Conservation (phyloP, 257 asterid species). For the Salvia splendens region DNA sequence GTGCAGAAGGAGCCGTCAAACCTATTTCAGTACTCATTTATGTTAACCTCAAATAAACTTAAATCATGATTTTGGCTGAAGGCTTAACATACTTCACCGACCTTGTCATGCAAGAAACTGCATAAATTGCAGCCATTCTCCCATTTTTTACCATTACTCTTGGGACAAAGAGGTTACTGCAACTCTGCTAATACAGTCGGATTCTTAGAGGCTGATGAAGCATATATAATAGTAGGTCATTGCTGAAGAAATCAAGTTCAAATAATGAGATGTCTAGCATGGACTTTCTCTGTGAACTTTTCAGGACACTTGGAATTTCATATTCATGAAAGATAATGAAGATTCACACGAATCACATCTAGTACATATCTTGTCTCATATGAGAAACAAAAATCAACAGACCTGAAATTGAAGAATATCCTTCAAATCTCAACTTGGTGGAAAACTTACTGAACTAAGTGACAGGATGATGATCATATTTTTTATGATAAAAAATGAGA, state of each 20-base stretch:
- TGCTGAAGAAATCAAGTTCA: not conserved
- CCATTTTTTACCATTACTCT: constrained; percentile 4
- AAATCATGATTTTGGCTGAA: not conserved
- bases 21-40: constrained; percentile 1
- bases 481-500: not conserved
- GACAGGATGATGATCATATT: not conserved
- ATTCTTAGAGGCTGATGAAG: not conserved
- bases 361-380: not conserved
- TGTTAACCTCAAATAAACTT: not conserved
- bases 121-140: not conserved
- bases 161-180: not conserved
- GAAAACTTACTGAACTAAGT: constrained; percentile 7
- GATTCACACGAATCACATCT: not conserved
- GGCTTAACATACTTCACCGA: not conserved
- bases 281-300: not conserved
- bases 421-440: constrained; percentile 8
- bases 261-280: not conserved
- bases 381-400: not conserved
- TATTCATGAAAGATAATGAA: constrained; percentile 11
- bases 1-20: not conserved
- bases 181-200: not conserved
- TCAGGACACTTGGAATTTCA: not conserved
- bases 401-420: not conserved
- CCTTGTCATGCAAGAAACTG: not conserved
- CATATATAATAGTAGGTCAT: not conserved